phyloP scores from a whole-genome alignment of 1,139 yeast species.

The Tardiomyces depauwii region DNA sequence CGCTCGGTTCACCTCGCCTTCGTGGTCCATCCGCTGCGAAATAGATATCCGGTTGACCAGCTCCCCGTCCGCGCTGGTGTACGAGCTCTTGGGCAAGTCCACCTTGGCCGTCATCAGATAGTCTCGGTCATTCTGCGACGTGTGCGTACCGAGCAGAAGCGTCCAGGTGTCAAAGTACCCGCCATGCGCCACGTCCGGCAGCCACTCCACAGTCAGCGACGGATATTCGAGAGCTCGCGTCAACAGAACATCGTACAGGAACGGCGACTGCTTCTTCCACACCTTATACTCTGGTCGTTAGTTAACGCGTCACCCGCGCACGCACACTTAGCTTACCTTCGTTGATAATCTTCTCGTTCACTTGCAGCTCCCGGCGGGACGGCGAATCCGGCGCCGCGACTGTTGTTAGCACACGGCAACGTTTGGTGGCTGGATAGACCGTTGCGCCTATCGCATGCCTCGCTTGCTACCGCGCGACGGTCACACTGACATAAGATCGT shows the following conservation, averaged over 20 bases:
- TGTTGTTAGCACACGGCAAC: background rate
- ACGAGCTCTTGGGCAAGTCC: conserved; percentile 42
- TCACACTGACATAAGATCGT: background rate
- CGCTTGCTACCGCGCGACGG: too few species aligned
- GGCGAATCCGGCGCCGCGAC: background rate
- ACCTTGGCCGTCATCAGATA: conserved; percentile 68
- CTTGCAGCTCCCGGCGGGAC: conserved; percentile 32
- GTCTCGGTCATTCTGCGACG: conserved; percentile 67
- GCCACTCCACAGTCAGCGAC: conserved; percentile 30
- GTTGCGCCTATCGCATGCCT: too few species aligned
- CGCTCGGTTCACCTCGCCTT: conserved; percentile 68
- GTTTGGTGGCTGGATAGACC: too few species aligned
- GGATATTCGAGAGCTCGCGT: conserved; percentile 56
- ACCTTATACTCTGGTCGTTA: conserved; percentile 54
- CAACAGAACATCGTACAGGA: conserved; percentile 67
- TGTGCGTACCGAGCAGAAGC: conserved; percentile 71
- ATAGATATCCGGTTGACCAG: conserved; percentile 35
- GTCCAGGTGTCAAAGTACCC: conserved; percentile 14
- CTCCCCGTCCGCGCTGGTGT: conserved; percentile 12
- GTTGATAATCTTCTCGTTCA: conserved; percentile 34
- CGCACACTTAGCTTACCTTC: conserved; percentile 23
- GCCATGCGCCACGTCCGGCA: conserved; percentile 19
- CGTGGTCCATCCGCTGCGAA: conserved; percentile 38
- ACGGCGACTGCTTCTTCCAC: conserved; percentile 89
- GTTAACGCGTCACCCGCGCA: background rate